Evolutionary conservation across 2,329 filamentous ascomycete genomes (phyloP).

Genomic region (Cordyceps javanica): DNA sequence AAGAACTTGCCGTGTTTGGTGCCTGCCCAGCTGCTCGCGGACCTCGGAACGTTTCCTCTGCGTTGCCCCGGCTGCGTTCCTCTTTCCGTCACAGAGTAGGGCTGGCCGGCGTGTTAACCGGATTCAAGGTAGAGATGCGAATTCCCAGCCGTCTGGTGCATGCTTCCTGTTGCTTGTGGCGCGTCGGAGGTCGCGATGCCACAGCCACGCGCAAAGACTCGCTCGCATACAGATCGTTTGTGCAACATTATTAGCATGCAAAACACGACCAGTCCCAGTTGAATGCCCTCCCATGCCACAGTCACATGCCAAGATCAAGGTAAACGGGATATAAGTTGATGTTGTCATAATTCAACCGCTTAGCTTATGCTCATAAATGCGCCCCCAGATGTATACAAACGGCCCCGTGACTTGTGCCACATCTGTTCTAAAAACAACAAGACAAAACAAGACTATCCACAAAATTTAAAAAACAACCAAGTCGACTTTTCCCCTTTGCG

Average conservation of each 20-base stretch:
- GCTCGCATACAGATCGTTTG: neutral
- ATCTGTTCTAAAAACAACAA: neutral
- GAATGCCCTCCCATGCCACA: neutral
- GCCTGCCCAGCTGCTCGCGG: slow-evolving; percentile 4
- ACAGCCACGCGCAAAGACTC: neutral
- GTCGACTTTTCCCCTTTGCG: neutral
- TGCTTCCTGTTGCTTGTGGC: neutral
- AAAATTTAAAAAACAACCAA: neutral
- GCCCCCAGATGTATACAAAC: slow-evolving; percentile 9
- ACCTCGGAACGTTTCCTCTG: neutral
- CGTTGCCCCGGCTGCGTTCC: neutral
- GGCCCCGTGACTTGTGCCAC: neutral
- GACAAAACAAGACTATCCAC: neutral
- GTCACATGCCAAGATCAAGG: neutral
- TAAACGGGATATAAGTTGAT: neutral
- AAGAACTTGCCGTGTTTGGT: slow-evolving; percentile 5
- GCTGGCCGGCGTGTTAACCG: neutral
- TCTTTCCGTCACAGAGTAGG: neutral
- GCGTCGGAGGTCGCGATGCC: neutral
- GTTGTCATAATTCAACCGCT: slow-evolving; percentile 7
- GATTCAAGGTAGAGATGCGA: slow-evolving; percentile 5
- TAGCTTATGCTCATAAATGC: slow-evolving; percentile 4
- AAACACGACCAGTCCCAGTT: neutral
- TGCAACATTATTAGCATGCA: neutral
- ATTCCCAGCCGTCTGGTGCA: neutral